Conservation (phyloP, 306 rosid species). For the Dalbergia cultrata region DNA sequence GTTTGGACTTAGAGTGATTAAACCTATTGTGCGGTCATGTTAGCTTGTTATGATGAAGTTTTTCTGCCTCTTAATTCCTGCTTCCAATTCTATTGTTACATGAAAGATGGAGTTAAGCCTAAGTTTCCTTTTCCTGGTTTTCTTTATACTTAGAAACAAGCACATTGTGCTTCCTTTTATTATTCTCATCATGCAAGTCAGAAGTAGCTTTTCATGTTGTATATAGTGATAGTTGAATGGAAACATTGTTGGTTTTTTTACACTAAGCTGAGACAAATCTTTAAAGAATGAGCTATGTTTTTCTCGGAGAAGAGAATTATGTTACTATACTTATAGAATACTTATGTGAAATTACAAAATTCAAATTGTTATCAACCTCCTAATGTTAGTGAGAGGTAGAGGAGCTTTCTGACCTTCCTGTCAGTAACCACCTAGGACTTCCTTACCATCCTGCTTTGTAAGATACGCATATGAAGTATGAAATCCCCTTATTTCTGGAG, state of each 20-base stretch:
- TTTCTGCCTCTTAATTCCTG: slow-evolving; percentile 8
- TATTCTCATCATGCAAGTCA: not conserved
- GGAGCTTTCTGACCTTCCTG: not conserved
- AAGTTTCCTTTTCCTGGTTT: not conserved
- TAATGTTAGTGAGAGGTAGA: not conserved
- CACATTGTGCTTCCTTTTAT: slow-evolving; percentile 10
- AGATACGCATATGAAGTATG: not conserved
- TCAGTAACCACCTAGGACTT: not conserved
- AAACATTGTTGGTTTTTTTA: not conserved
- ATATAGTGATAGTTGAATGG: slow-evolving; percentile 7
- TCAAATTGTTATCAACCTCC: not conserved
- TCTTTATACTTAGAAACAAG: not conserved
- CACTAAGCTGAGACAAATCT: not conserved
- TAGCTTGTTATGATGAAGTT: slow-evolving; percentile 8
- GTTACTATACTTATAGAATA: not conserved
- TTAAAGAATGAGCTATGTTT: too few species aligned
- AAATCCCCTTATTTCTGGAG: not conserved
- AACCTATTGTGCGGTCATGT: not conserved
- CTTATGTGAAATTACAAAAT: not conserved
- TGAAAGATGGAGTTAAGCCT: slow-evolving; percentile 20
- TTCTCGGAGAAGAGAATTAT: not conserved
- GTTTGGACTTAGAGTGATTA: slow-evolving; percentile 23
- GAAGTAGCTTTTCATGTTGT: not conserved
- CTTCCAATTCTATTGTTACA: not conserved
- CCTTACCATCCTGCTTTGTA: not conserved